Conservation (phyloP, 208 protist species). For the Trypanosoma brucei region DNA sequence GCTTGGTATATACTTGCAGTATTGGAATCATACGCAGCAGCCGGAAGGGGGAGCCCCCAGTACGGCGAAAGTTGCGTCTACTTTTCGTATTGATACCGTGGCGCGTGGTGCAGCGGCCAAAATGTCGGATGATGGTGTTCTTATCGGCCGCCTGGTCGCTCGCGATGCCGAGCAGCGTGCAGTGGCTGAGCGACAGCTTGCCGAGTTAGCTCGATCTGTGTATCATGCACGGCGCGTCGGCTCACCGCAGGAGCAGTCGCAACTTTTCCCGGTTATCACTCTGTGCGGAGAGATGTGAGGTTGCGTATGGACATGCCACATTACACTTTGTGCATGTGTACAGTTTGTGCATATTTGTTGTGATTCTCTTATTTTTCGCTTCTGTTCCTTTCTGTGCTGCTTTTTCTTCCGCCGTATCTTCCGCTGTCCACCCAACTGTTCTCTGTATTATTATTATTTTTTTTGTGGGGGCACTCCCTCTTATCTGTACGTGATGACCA, state of each 20-base stretch:
- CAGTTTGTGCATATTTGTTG: too few species aligned
- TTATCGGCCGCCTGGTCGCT: slow-evolving; percentile 23
- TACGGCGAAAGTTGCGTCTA: slow-evolving; percentile 18
- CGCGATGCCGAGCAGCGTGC: slow-evolving; percentile 6
- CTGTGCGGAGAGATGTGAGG: slow-evolving; percentile 30
- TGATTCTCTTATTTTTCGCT: too few species aligned
- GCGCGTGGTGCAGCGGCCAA: slow-evolving; percentile 1
- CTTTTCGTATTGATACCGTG: slow-evolving; percentile 22
- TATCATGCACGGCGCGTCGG: slow-evolving; percentile 16
- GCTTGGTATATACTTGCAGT: slow-evolving; percentile 19
- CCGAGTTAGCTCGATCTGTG: slow-evolving; percentile 17
- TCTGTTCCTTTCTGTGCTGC: too few species aligned
- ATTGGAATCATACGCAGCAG: slow-evolving; percentile 19
- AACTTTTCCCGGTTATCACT: slow-evolving; percentile 19
- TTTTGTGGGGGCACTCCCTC: too few species aligned
- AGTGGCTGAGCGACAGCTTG: slow-evolving; percentile 6
- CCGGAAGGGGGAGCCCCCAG: background rate
- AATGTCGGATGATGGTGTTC: slow-evolving; percentile 14
- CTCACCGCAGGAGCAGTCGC: background rate
- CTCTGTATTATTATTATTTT: too few species aligned
- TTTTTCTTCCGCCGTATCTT: too few species aligned
- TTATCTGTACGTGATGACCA: too few species aligned
- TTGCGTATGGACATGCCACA: background rate
- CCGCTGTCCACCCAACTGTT: too few species aligned
- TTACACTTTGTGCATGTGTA: too few species aligned